Evolutionary conservation across 306 rosid genomes (phyloP).

Genomic region (Prunus mume): DNA sequence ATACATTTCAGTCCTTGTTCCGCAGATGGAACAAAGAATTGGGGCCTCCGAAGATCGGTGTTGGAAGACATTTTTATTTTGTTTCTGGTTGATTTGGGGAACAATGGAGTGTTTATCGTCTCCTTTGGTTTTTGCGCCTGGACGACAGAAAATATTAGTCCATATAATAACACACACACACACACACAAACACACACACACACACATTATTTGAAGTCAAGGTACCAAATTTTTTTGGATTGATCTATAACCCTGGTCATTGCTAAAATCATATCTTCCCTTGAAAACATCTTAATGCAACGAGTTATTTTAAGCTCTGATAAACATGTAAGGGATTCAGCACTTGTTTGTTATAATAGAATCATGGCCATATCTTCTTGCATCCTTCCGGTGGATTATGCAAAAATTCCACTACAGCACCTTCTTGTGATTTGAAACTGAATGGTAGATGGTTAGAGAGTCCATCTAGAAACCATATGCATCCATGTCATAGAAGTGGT

Average conservation of each 20-base stretch:
- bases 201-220: background rate
- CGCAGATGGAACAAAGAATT: constrained; percentile 70
- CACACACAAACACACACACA: too few relatives aligned
- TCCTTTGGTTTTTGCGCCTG: constrained; percentile 38
- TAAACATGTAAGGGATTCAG: background rate
- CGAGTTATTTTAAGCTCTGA: background rate
- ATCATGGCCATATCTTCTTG: background rate
- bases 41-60: constrained; percentile 51
- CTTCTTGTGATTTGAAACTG: background rate
- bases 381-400: background rate
- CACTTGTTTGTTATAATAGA: constrained; percentile 1
- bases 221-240: background rate
- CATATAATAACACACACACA: background rate
- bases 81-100: constrained; percentile 41
- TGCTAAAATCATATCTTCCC: background rate
- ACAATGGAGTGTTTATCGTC: constrained; percentile 22
- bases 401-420: background rate
- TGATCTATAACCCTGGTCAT: background rate
- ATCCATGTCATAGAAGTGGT: background rate
- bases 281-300: background rate
- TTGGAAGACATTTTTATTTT: constrained; percentile 25
- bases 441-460: background rate
- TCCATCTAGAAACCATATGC: background rate
- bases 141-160: constrained; percentile 1
- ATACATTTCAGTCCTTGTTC: constrained; percentile 54